These are phyloP conservation scores for Camellia granthamiana DNA, from an alignment of 148 eudicot genomes.

Conservation along the genomic window DNA sequence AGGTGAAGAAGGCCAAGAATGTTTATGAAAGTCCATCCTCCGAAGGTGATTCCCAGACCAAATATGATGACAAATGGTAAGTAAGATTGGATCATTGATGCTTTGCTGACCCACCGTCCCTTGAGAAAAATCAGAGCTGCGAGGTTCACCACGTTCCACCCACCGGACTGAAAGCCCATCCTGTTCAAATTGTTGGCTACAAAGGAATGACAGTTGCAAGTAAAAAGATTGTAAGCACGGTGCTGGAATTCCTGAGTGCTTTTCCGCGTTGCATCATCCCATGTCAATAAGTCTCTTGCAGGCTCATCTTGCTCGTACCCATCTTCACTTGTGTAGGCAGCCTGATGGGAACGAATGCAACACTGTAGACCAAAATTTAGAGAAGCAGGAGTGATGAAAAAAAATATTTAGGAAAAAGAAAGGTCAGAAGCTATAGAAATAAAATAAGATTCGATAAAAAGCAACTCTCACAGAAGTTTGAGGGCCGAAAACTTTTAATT, in stretches of 20 bases:
- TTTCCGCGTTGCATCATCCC: slow-evolving; percentile 70
- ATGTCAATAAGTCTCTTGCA: slow-evolving; percentile 36
- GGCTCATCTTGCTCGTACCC: slow-evolving; percentile 25
- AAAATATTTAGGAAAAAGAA: background rate
- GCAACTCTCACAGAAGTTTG: background rate
- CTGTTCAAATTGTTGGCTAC: slow-evolving; percentile 81
- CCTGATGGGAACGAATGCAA: slow-evolving; percentile 31
- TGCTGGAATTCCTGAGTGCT: slow-evolving; percentile 88
- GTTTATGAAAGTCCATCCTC: slow-evolving; percentile 67
- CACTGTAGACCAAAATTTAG: slow-evolving; percentile 32
- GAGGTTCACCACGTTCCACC: slow-evolving; percentile 87
- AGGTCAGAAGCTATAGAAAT: background rate
- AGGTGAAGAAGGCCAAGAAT: slow-evolving; percentile 51
- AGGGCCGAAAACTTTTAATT: background rate
- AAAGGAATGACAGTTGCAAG: slow-evolving; percentile 95
- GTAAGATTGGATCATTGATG: slow-evolving; percentile 48
- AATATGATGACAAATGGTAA: slow-evolving; percentile 56
- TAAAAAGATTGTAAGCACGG: slow-evolving; percentile 67
- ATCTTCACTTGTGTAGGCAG: slow-evolving; percentile 30
- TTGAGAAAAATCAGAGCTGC: slow-evolving; percentile 64
- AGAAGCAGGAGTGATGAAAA: background rate
- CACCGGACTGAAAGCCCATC: slow-evolving; percentile 54
- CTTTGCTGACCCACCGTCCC: slow-evolving; percentile 72
- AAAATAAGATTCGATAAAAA: too few relatives aligned
- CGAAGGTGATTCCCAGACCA: slow-evolving; percentile 53